A percentile compares a stretch with the other conserved stretches of the same genome.
These are phyloP conservation scores for Pseudogymnoascus sp. DNA, from an alignment of 2,329 filamentous ascomycete genomes.

Conservation along the genomic window DNA sequence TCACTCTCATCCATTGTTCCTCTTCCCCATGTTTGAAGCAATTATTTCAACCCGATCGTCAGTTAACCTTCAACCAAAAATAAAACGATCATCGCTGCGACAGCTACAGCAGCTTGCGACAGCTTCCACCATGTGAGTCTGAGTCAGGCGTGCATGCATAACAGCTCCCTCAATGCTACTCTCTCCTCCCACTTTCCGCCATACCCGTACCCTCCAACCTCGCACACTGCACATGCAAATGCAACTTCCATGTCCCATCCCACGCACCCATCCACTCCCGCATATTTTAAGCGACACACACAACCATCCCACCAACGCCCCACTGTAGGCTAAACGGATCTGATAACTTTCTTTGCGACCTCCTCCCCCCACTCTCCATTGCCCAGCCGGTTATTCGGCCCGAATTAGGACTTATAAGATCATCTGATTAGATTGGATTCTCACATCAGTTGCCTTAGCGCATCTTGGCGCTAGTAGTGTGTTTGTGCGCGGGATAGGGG, in stretches of 20 bases:
- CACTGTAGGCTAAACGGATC: conserved; percentile 1
- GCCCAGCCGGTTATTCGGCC: not conserved
- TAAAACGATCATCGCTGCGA: not conserved
- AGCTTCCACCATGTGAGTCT: not conserved
- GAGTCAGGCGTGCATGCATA: not conserved
- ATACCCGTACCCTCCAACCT: not conserved
- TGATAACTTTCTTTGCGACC: conserved; percentile 4
- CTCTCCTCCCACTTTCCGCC: not conserved
- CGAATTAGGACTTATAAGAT: conserved; percentile 1
- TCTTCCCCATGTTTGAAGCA: not conserved
- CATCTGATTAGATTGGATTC: conserved; percentile 11
- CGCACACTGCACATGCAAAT: conserved; percentile 10
- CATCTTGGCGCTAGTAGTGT: not conserved
- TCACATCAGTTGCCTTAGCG: not conserved
- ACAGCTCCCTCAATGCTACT: not conserved
- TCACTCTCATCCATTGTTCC: not conserved
- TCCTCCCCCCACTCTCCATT: not conserved
- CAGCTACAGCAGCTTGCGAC: not conserved
- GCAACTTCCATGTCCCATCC: not conserved
- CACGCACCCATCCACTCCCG: conserved; percentile 2
- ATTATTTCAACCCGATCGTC: not conserved
- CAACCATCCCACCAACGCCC: not conserved
- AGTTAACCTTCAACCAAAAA: not conserved
- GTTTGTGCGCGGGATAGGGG: not conserved
- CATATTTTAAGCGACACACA: conserved; percentile 3